Percentiles rank a stretch among this genome's conserved stretches.
Evolutionary conservation across 2,329 filamentous ascomycete species (phyloP).

Genomic region (Cladosporium sp.): DNA sequence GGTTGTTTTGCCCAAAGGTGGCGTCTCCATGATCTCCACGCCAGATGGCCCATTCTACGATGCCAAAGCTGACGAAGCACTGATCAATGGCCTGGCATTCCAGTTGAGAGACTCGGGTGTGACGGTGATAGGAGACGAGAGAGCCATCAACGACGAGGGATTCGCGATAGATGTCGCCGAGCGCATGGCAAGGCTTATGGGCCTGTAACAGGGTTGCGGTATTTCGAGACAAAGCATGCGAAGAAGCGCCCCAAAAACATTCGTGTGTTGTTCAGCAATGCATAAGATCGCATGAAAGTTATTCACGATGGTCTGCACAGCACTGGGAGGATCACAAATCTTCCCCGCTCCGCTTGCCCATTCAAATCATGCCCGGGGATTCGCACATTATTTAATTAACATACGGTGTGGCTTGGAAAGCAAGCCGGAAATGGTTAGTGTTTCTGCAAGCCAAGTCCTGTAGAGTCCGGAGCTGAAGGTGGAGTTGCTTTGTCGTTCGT

Average conservation of each 20-base stretch:
- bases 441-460: not conserved
- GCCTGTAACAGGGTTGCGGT: not conserved
- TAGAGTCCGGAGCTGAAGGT: not conserved
- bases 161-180: slow-evolving; percentile 50
- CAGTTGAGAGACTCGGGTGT: slow-evolving; percentile 50
- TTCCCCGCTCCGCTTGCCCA: too few relatives aligned
- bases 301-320: too few relatives aligned
- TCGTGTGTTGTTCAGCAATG: too few relatives aligned
- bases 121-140: slow-evolving; percentile 47
- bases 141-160: slow-evolving; percentile 51
- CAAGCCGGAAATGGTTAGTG: too few relatives aligned
- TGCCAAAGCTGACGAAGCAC: slow-evolving; percentile 41
- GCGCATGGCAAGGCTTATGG: slow-evolving; percentile 24
- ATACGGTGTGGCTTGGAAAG: too few relatives aligned
- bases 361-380: too few relatives aligned
- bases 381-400: too few relatives aligned
- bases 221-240: too few relatives aligned
- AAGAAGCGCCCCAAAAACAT: too few relatives aligned
- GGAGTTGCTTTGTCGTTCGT: not conserved
- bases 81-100: slow-evolving; percentile 46
- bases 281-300: too few relatives aligned
- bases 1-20: slow-evolving; percentile 57
- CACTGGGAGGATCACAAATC: too few relatives aligned
- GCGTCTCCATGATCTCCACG: slow-evolving; percentile 58
- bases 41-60: slow-evolving; percentile 52